Evolutionary conservation across 306 rosid species (phyloP).

Genomic region (Heteromeles arbutifolia): DNA sequence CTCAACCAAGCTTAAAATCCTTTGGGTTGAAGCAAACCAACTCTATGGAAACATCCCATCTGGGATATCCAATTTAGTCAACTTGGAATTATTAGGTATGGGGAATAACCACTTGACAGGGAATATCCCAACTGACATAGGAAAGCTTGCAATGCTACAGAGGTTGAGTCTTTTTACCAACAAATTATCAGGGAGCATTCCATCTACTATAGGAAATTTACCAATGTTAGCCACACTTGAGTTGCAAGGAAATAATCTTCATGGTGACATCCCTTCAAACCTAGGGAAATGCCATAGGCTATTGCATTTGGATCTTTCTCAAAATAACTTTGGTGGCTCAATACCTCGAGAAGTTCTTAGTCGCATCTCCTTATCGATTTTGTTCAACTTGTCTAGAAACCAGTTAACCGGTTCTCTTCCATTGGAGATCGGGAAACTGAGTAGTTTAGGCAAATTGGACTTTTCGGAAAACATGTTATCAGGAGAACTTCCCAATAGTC

Average conservation of each 20-base stretch:
- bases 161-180: neutral
- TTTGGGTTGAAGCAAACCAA: neutral
- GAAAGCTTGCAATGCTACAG: neutral
- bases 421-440: neutral
- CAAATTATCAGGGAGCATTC: neutral
- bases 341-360: neutral
- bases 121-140: neutral
- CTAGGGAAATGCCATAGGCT: neutral
- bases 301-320: neutral
- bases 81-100: neutral
- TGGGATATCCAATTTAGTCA: neutral
- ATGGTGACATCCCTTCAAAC: neutral
- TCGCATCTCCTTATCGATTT: neutral
- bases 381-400: neutral
- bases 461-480: neutral
- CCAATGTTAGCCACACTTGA: neutral
- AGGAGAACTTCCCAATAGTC: neutral
- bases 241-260: neutral
- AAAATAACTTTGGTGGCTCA: neutral
- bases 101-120: neutral
- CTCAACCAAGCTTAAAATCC: no score
- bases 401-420: neutral
- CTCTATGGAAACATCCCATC: neutral
- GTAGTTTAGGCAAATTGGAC: neutral
- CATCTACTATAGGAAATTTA: neutral